Evolutionary conservation across 2,329 filamentous ascomycete genomes (phyloP).

Genomic region (Fusarium sacchari): DNA sequence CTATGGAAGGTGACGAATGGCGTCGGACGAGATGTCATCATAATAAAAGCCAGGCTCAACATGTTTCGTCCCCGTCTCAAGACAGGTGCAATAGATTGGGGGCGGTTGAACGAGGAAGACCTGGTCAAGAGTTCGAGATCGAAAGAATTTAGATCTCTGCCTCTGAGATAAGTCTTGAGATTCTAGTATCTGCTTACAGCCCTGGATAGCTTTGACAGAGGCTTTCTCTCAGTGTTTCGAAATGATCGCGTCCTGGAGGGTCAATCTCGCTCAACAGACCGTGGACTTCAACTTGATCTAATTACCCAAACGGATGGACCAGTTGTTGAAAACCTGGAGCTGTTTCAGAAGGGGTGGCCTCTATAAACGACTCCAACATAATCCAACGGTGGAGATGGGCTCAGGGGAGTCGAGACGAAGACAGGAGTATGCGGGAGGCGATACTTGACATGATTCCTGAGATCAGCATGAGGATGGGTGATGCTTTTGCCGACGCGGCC

Average conservation of each 20-base stretch:
- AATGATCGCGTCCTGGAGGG: not conserved
- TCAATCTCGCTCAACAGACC: rapidly evolving
- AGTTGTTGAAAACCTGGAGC: rapidly evolving
- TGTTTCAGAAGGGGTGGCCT: rapidly evolving
- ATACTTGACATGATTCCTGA: not conserved
- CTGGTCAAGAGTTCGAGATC: not conserved
- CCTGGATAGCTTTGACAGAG: not conserved
- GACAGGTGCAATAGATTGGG: not conserved
- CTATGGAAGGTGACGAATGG: not conserved
- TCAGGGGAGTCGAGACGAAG: not conserved
- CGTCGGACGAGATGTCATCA: not conserved
- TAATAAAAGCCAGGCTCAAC: not conserved
- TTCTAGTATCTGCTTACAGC: not conserved
- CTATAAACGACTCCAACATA: not conserved
- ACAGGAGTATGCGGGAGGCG: rapidly evolving
- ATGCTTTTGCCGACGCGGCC: not conserved
- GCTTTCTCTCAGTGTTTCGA: not conserved
- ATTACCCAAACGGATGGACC: not conserved
- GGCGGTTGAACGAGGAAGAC: rapidly evolving
- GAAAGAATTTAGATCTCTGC: not conserved
- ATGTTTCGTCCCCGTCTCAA: not conserved
- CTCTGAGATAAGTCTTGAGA: not conserved
- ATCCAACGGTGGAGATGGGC: not conserved
- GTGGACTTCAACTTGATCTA: not conserved
- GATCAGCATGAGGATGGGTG: not conserved